Conservation (phyloP, 2,329 filamentous ascomycete species). For the Aspergillus japonicus region DNA sequence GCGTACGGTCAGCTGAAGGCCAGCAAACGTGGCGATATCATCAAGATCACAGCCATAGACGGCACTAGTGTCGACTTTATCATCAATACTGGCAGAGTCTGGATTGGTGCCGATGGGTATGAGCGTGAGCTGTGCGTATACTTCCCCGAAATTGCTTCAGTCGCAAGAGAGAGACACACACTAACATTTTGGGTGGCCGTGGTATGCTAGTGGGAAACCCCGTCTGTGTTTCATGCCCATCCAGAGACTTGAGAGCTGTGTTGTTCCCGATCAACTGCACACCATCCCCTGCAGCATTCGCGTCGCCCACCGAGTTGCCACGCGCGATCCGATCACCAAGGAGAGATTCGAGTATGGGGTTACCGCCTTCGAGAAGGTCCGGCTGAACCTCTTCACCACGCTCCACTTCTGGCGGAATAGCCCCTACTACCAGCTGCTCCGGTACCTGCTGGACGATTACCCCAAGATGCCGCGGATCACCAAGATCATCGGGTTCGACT, state of each 20-base stretch:
- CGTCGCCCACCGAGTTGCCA: not conserved
- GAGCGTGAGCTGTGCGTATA: not conserved
- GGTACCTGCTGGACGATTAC: not conserved
- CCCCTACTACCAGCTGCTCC: not conserved
- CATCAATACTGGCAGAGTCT: not conserved
- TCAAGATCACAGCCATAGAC: not conserved
- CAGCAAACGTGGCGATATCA: not conserved
- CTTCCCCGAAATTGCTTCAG: not conserved
- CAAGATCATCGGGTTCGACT: conserved; percentile 7
- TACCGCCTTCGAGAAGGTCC: not conserved
- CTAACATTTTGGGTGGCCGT: not conserved
- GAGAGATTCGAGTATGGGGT: not conserved
- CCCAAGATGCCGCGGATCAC: not conserved
- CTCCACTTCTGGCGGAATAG: not conserved
- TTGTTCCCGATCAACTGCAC: not conserved
- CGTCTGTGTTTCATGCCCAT: not conserved
- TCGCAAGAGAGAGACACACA: not conserved
- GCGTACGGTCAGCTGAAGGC: not conserved
- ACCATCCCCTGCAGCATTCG: not conserved
- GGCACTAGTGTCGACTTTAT: not conserved
- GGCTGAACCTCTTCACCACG: not conserved
- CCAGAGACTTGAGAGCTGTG: not conserved
- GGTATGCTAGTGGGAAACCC: not conserved
- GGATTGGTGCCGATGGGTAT: not conserved
- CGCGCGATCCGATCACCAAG: not conserved